Percentiles rank a stretch among this genome's conserved stretches.
These are phyloP conservation scores for Solanum verrucosum DNA, from an alignment of 257 asterid genomes.

Conservation along the genomic window DNA sequence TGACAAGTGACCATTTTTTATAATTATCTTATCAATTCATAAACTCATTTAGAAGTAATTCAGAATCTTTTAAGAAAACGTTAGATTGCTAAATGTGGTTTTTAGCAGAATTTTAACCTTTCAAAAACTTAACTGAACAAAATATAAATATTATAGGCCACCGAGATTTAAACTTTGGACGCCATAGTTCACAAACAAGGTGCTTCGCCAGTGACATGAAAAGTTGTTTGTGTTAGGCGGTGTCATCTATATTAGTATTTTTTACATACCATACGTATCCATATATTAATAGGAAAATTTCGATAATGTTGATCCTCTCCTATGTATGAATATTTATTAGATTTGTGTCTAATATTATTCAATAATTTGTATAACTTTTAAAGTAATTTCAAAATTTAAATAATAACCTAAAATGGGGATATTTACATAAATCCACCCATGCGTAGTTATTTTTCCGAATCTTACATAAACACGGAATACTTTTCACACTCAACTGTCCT, in stretches of 20 bases:
- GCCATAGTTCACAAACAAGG: not conserved
- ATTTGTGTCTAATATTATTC: not conserved
- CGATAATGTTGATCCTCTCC: not conserved
- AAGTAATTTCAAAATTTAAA: not conserved
- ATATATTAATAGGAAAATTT: not conserved
- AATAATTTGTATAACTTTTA: not conserved
- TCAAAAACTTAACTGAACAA: not conserved
- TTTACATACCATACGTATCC: not conserved
- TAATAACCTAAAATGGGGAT: not conserved
- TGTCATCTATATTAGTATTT: not conserved
- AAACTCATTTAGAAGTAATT: not conserved
- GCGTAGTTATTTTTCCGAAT: not conserved
- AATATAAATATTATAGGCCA: not conserved
- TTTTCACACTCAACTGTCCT: not conserved
- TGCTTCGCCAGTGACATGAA: not conserved
- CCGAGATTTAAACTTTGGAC: not conserved
- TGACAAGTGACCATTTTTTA: accelerated
- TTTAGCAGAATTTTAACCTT: not conserved
- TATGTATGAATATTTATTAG: not conserved
- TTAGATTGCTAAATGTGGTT: not conserved
- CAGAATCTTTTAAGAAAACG: not conserved
- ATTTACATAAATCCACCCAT: not conserved
- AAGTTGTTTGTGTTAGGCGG: not conserved
- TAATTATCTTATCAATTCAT: not conserved
- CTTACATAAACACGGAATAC: not conserved